Evolutionary conservation across 2,329 filamentous ascomycete genomes (phyloP).

Genomic region (Fusarium sp.): DNA sequence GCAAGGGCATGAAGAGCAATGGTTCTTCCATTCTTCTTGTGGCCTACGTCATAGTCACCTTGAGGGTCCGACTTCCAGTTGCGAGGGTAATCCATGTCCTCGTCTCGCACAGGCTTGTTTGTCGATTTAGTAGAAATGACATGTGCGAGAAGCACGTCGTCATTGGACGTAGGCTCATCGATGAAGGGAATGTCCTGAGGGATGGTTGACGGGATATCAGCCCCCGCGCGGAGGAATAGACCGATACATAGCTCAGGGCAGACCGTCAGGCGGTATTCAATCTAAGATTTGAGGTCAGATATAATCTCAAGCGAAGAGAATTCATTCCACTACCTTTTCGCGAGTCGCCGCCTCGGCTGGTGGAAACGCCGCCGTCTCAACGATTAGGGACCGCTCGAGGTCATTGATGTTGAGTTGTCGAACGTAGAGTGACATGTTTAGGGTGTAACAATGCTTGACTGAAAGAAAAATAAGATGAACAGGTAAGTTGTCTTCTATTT

Average conservation of each 20-base stretch:
- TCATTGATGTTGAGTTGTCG: conserved; percentile 38
- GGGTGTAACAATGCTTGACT: accelerated
- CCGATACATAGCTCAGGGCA: conserved; percentile 46
- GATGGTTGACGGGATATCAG: background rate
- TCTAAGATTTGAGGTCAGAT: conserved; percentile 31
- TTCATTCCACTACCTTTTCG: conserved; percentile 37
- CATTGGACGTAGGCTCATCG: background rate
- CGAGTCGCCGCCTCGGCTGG: conserved; percentile 45
- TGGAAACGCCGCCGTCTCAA: conserved; percentile 47
- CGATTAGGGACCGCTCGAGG: conserved; percentile 36
- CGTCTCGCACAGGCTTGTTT: conserved; percentile 35
- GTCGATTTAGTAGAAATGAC: conserved; percentile 44
- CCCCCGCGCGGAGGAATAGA: conserved; percentile 31
- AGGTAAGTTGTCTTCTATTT: background rate
- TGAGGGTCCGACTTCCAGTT: conserved; percentile 40
- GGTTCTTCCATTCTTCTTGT: conserved; percentile 41
- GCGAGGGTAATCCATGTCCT: conserved; percentile 44
- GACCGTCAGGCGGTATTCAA: conserved; percentile 45
- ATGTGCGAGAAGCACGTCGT: conserved; percentile 42
- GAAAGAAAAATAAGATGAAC: too few relatives aligned
- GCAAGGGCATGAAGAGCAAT: conserved; percentile 47
- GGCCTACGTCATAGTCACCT: conserved; percentile 29
- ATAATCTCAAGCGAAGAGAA: accelerated
- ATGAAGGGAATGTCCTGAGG: conserved; percentile 22
- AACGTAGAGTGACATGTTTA: conserved; percentile 40